These are phyloP conservation scores for Zymoseptoria passerinii DNA, from an alignment of 2,329 filamentous ascomycete genomes.

Conservation along the genomic window DNA sequence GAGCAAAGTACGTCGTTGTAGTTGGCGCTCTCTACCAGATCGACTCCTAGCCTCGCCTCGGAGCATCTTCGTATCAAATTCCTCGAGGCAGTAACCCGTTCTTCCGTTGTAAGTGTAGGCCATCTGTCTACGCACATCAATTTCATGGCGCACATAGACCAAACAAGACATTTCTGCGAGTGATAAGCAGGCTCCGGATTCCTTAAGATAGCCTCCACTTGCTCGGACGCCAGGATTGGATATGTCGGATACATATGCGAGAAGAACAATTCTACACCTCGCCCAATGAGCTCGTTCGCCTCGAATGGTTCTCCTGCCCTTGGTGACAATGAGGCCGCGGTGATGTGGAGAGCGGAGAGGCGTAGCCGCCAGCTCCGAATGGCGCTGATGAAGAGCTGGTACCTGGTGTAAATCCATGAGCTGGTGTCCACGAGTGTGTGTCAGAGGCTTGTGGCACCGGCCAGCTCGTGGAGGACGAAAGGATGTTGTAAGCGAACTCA, in stretches of 20 bases:
- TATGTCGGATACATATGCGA: conserved; percentile 12
- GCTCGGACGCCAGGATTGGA: conserved; percentile 4
- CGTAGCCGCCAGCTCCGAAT: neutral
- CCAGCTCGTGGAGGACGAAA: neutral
- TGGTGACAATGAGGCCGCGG: neutral
- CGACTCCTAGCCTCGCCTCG: conserved; percentile 2
- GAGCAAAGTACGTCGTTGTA: conserved; percentile 10
- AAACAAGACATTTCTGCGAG: conserved; percentile 6
- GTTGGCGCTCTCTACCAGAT: conserved; percentile 4
- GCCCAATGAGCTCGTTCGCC: conserved; percentile 1
- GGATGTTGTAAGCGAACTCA: conserved; percentile 11
- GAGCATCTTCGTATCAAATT: conserved; percentile 9
- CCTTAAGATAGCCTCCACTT: conserved; percentile 1
- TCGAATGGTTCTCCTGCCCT: neutral
- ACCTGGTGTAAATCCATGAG: neutral
- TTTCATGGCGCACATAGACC: conserved; percentile 12
- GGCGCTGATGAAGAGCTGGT: neutral
- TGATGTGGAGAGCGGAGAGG: neutral
- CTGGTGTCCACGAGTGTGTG: neutral
- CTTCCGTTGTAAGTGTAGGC: conserved; percentile 9
- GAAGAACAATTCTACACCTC: conserved; percentile 11
- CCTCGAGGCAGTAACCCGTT: conserved; percentile 1
- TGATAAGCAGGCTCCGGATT: neutral
- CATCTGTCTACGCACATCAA: conserved; percentile 9
- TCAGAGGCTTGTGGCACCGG: neutral